Percentiles rank a stretch among this genome's conserved stretches.
Conservation (phyloP, 345 rosid genomes). For the Acer saccharum region DNA sequence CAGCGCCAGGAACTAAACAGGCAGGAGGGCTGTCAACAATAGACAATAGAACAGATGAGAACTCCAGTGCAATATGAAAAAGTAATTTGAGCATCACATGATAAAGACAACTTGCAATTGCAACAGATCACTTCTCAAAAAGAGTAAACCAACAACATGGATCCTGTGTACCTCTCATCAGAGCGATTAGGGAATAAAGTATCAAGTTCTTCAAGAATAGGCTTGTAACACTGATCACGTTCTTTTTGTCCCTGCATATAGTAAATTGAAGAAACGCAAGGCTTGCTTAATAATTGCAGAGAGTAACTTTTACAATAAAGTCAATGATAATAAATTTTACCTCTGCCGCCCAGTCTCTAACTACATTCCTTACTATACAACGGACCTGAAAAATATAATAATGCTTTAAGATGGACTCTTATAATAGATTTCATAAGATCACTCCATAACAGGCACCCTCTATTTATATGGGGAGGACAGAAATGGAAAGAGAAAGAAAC, state of each 20-base stretch:
- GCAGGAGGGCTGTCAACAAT: constrained; percentile 67
- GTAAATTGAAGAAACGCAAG: constrained; percentile 8
- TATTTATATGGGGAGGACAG: neutral
- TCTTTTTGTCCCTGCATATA: constrained; percentile 73
- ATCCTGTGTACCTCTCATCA: constrained; percentile 51
- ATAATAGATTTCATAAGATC: neutral
- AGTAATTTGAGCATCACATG: constrained; percentile 5
- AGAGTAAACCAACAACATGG: neutral
- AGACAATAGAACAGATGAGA: constrained; percentile 16
- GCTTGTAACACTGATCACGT: constrained; percentile 89
- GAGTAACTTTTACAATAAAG: constrained; percentile 10
- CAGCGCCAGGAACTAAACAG: constrained; percentile 99
- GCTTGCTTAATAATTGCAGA: constrained; percentile 16
- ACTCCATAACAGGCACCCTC: neutral
- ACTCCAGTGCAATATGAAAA: neutral
- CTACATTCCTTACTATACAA: constrained; percentile 91
- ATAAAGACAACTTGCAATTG: neutral
- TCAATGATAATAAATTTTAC: constrained; percentile 36
- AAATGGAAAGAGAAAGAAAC: neutral
- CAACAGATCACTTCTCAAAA: neutral
- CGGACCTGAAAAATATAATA: constrained; percentile 70
- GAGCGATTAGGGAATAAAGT: constrained; percentile 75
- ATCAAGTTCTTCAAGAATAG: constrained; percentile 89
- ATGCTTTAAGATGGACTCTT: neutral
- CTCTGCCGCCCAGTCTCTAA: constrained; percentile 99